Conservation (phyloP, 345 rosid genomes). For the Gossypium raimondii region DNA sequence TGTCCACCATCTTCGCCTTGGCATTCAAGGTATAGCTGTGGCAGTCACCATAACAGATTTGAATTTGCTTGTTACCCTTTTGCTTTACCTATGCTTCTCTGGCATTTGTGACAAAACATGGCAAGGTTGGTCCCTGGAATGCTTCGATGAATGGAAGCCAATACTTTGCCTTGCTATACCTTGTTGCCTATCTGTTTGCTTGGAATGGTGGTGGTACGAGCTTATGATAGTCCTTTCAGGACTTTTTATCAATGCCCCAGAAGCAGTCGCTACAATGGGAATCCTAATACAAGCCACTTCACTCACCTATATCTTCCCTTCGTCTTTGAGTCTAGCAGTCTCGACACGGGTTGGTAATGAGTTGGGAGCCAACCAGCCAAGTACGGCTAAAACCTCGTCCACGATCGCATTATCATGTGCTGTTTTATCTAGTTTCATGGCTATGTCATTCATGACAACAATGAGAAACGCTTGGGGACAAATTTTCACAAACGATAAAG, state of each 20-base stretch:
- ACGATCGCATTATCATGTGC: slow-evolving; percentile 35
- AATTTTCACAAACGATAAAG: slow-evolving; percentile 36
- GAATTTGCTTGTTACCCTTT: slow-evolving; percentile 27
- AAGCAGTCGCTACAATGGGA: slow-evolving; percentile 56
- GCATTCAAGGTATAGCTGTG: slow-evolving; percentile 42
- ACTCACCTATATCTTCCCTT: slow-evolving; percentile 50
- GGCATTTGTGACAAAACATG: slow-evolving; percentile 39
- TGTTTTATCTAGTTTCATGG: slow-evolving; percentile 27
- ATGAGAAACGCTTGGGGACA: slow-evolving; percentile 43
- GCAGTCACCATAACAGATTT: slow-evolving; percentile 40
- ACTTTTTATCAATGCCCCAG: slow-evolving; percentile 29
- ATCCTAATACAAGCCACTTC: slow-evolving; percentile 47
- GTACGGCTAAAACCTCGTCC: slow-evolving; percentile 34
- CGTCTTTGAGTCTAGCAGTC: slow-evolving; percentile 39
- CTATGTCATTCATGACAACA: slow-evolving; percentile 33
- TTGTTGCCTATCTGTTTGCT: slow-evolving; percentile 44
- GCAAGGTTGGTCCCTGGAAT: slow-evolving; percentile 41
- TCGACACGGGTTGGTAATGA: slow-evolving; percentile 48
- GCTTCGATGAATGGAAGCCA: slow-evolving; percentile 40
- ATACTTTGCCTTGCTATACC: slow-evolving; percentile 46
- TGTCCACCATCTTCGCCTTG: slow-evolving; percentile 26
- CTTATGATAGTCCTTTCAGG: slow-evolving; percentile 54
- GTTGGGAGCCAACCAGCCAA: slow-evolving; percentile 40
- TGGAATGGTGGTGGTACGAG: slow-evolving; percentile 74
- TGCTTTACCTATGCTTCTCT: slow-evolving; percentile 35